Evolutionary conservation across 192 early-diverging fungal species (phyloP), one percentile per base, ranked within the genome.

Genomic region (Coemansia brasiliensis): DNA sequence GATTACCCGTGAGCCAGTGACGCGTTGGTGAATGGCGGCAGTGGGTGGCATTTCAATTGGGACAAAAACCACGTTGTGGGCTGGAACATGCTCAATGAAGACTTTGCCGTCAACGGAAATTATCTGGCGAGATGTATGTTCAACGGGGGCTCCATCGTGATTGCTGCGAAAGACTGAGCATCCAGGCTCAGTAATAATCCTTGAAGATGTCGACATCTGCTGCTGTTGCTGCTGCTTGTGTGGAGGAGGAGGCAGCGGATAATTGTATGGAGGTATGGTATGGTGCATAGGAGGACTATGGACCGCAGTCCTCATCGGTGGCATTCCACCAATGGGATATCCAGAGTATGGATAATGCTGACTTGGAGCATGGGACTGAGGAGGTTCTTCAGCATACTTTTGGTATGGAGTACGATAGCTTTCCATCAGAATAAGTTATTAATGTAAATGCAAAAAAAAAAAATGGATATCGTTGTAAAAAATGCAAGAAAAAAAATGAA

Each of bases 21-120:
- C 21, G 21, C 58, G 59, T 1, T 55, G 44, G 41, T 32, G 51
- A 26, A 71, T 51, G 1, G 65, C 59, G 0, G 27, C 21, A 1
- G 43, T 20, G 0, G 67, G 63, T 15, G 48, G 52, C 3, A 55
- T 21, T 1, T 61, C 39, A 17, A 54, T 39, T n/a, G 74, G 74
- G 3, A 62, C 64, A 26, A 63, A 77, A 15, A 77, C 50, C 39
- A 77, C 38, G 52, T 65, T 77, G 67, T 77, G 74, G 4, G 59
- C 64, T 7, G 74, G 74, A 0, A 70, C 37, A 49, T 67, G 64
- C 52, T 77, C 74, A 27, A 77, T 52, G 18, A 67, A 77, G 12
- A 77, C 45, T 18, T 63, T 66, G 27, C 74, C 74, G 52, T 77
- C 68, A 1, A 59, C 54, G 5, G 59, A 39, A 5, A 76, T 57